Conservation (phyloP, 2,329 filamentous ascomycete genomes). For the Fusarium goolgardi region DNA sequence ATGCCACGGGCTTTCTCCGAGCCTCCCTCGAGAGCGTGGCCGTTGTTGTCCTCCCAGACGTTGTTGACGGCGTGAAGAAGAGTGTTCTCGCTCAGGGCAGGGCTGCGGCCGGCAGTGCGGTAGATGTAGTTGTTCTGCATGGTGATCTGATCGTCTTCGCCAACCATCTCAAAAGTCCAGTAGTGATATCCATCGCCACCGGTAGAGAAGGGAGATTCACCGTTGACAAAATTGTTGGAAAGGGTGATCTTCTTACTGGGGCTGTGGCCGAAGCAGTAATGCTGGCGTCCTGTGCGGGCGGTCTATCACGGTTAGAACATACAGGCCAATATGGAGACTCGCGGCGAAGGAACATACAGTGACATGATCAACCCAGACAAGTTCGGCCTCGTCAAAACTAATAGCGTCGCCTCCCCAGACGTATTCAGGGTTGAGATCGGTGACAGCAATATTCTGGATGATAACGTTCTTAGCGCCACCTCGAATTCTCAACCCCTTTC, state of each 20-base stretch:
- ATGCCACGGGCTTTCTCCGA: not conserved
- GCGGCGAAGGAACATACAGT: not conserved
- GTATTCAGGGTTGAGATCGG: conserved; percentile 1
- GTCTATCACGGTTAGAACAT: not conserved
- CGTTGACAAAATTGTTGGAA: conserved; percentile 12
- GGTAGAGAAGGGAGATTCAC: conserved; percentile 46
- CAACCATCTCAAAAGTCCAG: conserved; percentile 67
- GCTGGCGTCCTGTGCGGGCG: conserved; percentile 1
- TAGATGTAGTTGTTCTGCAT: conserved; percentile 68
- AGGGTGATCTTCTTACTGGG: conserved; percentile 9
- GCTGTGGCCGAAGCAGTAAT: conserved; percentile 5
- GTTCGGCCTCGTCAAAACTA: conserved; percentile 3
- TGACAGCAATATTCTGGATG: not conserved
- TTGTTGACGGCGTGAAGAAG: conserved; percentile 18
- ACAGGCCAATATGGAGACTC: too few relatives aligned
- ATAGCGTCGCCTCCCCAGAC: conserved; percentile 1
- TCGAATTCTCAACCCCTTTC: not conserved
- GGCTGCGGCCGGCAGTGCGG: conserved; percentile 3
- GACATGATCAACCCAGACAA: conserved; percentile 17
- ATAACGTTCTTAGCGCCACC: not conserved
- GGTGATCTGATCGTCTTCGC: conserved; percentile 62
- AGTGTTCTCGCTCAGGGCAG: conserved; percentile 3
- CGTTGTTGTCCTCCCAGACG: conserved; percentile 11
- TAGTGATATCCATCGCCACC: conserved; percentile 69
- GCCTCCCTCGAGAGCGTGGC: conserved; percentile 1